Conservation (phyloP, 108 stramenopile genomes). For the Conticribra weissflogii region DNA sequence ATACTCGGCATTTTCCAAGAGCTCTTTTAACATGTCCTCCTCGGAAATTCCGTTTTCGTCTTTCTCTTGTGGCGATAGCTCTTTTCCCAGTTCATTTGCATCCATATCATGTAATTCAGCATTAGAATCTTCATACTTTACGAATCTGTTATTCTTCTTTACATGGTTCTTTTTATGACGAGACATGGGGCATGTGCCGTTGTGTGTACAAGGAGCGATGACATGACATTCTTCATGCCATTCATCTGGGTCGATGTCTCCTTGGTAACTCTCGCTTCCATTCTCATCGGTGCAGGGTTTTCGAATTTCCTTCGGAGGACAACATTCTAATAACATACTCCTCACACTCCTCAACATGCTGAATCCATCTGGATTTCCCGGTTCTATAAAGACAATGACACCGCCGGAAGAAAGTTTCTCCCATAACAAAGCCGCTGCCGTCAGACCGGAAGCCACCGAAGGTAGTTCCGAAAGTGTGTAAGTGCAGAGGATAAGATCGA, state of each 20-base stretch:
- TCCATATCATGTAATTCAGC: conserved; percentile 13
- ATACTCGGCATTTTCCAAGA: conserved; percentile 22
- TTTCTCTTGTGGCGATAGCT: no score
- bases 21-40: conserved; percentile 26
- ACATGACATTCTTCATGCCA: conserved; percentile 70
- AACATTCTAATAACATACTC: conserved; percentile 84
- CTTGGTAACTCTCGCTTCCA: conserved; percentile 1
- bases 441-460: conserved; percentile 56
- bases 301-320: conserved; percentile 58
- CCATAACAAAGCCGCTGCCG: conserved; percentile 71
- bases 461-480: conserved; percentile 75
- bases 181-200: conserved; percentile 79
- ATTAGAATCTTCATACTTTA: conserved; percentile 24
- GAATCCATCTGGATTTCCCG: conserved; percentile 89
- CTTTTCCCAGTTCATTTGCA: background rate
- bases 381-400: conserved; percentile 81
- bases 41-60: conserved; percentile 22
- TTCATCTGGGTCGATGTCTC: background rate
- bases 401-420: conserved; percentile 73
- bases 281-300: background rate
- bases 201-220: conserved; percentile 87
- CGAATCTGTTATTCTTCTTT: conserved; percentile 42
- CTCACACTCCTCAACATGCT: conserved; percentile 68
- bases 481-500: conserved; percentile 72
- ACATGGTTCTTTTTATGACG: conserved; percentile 63